Conservation (phyloP, 1,284 basidiomycete genomes). For the Mixia osmundae region DNA sequence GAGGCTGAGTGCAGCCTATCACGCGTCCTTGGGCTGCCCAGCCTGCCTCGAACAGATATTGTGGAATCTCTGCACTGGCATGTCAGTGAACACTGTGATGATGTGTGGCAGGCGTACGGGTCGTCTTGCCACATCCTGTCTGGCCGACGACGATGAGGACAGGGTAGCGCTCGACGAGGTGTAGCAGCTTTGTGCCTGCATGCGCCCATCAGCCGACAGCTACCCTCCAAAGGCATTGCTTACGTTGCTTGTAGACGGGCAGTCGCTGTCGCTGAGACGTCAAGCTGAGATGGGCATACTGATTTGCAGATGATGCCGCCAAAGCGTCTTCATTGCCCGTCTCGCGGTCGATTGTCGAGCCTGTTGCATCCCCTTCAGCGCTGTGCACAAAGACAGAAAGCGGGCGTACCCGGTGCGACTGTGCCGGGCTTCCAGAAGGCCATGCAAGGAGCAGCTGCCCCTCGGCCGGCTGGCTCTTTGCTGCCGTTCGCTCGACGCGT, state of each 20-base stretch:
- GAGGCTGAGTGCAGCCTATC: slow-evolving; percentile 25
- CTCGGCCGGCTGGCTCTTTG: no score
- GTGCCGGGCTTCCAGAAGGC: no score
- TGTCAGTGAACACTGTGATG: slow-evolving; percentile 1
- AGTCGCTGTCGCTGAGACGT: slow-evolving; percentile 51
- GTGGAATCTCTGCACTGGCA: slow-evolving; percentile 52
- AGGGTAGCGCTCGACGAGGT: slow-evolving; percentile 56
- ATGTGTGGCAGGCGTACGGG: slow-evolving; percentile 37
- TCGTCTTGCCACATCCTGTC: slow-evolving; percentile 93
- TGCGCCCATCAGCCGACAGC: background rate
- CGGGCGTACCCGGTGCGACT: no score
- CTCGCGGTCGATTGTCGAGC: slow-evolving; percentile 43
- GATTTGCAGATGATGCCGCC: slow-evolving; percentile 37
- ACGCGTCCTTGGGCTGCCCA: slow-evolving; percentile 58
- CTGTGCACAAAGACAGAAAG: no score
- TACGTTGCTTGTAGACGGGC: slow-evolving; percentile 70
- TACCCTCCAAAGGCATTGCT: slow-evolving; percentile 14
- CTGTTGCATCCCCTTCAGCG: no score
- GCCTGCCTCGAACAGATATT: slow-evolving; percentile 65
- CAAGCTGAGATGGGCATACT: slow-evolving; percentile 32
- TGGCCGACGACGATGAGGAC: slow-evolving; percentile 79
- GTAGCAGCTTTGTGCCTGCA: slow-evolving; percentile 50
- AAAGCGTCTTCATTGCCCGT: slow-evolving; percentile 33
- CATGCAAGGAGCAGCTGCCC: no score
- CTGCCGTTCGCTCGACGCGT: no score